phyloP scores from a whole-genome alignment of 2,329 filamentous ascomycete species.

The Lecanoromycetidae sp. region DNA sequence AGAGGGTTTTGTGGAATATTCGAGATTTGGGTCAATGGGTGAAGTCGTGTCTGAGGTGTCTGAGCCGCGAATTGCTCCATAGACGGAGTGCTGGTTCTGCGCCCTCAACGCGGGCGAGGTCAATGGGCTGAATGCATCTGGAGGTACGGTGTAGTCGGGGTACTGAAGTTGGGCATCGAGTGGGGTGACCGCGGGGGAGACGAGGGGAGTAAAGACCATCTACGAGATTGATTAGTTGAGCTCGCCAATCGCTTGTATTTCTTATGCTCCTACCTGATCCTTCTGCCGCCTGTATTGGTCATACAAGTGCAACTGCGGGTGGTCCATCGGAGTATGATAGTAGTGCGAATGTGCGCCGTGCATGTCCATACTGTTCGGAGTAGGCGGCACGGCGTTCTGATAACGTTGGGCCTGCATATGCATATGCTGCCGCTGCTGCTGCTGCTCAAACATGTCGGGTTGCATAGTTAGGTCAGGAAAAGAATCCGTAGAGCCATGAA shows the following conservation, averaged over 20 bases:
- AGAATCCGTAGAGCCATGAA: conserved; percentile 10
- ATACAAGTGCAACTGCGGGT: conserved; percentile 31
- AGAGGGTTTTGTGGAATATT: conserved; percentile 22
- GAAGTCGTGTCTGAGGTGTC: conserved; percentile 33
- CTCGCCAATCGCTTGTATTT: too few relatives aligned
- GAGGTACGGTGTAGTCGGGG: conserved; percentile 36
- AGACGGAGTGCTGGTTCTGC: conserved; percentile 29
- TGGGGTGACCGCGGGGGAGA: conserved; percentile 40
- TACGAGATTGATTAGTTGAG: conserved; percentile 23
- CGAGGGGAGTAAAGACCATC: conserved; percentile 38
- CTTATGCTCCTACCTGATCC: conserved; percentile 30
- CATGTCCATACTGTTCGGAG: conserved; percentile 38
- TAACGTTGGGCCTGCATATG: conserved; percentile 15
- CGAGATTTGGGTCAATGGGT: conserved; percentile 28
- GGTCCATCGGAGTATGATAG: conserved; percentile 30
- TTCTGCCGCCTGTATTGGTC: conserved; percentile 34
- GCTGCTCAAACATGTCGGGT: conserved; percentile 14
- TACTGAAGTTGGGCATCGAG: conserved; percentile 36
- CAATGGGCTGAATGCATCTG: conserved; percentile 39
- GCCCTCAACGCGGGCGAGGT: conserved; percentile 40
- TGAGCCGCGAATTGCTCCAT: conserved; percentile 26
- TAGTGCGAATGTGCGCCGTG: conserved; percentile 33
- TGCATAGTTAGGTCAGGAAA: conserved; percentile 15
- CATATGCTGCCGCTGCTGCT: conserved; percentile 13
- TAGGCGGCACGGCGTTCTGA: conserved; percentile 33